A percentile compares a stretch with the other conserved stretches of the same genome.
Evolutionary conservation across 2,329 filamentous ascomycete species (phyloP).

Genomic region (Eurotiales sp.): DNA sequence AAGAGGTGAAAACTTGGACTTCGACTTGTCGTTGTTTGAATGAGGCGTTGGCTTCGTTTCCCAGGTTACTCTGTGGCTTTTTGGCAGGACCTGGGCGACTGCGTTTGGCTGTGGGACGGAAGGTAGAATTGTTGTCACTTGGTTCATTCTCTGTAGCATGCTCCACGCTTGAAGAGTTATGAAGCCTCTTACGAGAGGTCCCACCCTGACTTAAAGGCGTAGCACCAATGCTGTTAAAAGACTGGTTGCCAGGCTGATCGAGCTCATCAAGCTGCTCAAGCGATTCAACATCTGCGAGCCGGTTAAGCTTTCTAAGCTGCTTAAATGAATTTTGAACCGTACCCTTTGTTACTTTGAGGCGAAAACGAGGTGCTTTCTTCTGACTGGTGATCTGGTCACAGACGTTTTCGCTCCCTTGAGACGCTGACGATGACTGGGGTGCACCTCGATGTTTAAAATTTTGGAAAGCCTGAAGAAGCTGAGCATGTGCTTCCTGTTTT

Average conservation of each 20-base stretch:
- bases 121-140: background rate
- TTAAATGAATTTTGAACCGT: no score
- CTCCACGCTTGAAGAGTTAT: background rate
- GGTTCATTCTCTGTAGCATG: background rate
- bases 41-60: background rate
- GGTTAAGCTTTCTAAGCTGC: no score
- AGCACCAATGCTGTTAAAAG: no score
- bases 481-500: background rate
- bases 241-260: no score
- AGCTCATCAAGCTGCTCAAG: no score
- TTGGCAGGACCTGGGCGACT: background rate
- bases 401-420: no score
- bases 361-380: no score
- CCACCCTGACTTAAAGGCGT: background rate
- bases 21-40: background rate
- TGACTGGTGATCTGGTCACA: background rate
- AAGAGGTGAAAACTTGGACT: background rate
- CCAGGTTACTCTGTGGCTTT: background rate
- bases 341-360: no score
- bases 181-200: background rate
- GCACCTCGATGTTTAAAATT: conserved; percentile 1
- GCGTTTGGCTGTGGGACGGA: background rate
- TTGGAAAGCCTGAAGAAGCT: conserved; percentile 7
- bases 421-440: background rate
- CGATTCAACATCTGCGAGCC: no score